Conservation (phyloP, 352 stramenopile species). For the Globisporangium cederbergense region DNA sequence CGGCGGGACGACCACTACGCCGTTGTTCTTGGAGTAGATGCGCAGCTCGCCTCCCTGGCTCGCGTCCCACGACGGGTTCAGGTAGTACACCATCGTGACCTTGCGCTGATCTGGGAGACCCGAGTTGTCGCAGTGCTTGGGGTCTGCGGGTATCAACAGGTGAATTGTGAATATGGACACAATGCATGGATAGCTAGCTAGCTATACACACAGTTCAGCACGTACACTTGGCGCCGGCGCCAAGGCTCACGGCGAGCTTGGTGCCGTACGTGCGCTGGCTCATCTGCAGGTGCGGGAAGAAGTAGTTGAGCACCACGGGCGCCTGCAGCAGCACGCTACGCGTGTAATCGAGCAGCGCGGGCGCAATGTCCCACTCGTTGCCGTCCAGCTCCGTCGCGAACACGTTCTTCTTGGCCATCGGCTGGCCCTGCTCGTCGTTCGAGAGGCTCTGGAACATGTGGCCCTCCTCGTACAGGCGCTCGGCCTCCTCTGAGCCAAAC, state of each 20-base stretch:
- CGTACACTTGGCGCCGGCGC: conserved; percentile 45
- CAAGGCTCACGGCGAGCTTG: conserved; percentile 50
- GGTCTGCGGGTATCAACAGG: conserved; percentile 22
- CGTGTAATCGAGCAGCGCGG: conserved; percentile 48
- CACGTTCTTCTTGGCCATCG: conserved; percentile 44
- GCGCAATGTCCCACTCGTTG: conserved; percentile 47
- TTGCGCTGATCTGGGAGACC: conserved; percentile 50
- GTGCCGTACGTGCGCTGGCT: conserved; percentile 39
- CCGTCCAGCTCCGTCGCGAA: conserved; percentile 47
- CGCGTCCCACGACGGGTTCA: conserved; percentile 65
- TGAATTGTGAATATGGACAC: background rate
- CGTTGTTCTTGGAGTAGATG: conserved; percentile 36
- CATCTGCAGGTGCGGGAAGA: conserved; percentile 50
- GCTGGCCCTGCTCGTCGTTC: conserved; percentile 35
- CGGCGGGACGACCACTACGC: conserved; percentile 52
- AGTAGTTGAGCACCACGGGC: conserved; percentile 38
- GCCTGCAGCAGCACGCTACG: conserved; percentile 47
- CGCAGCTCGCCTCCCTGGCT: conserved; percentile 50
- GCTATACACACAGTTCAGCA: background rate
- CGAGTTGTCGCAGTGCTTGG: conserved; percentile 53
- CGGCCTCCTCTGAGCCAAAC: conserved; percentile 26
- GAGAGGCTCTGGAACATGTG: conserved; percentile 55
- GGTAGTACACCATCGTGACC: conserved; percentile 74
- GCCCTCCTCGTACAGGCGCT: conserved; percentile 41
- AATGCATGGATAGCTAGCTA: background rate